phyloP scores from a whole-genome alignment of 2,329 filamentous ascomycete species.

The Thielaviopsis punctulata region DNA sequence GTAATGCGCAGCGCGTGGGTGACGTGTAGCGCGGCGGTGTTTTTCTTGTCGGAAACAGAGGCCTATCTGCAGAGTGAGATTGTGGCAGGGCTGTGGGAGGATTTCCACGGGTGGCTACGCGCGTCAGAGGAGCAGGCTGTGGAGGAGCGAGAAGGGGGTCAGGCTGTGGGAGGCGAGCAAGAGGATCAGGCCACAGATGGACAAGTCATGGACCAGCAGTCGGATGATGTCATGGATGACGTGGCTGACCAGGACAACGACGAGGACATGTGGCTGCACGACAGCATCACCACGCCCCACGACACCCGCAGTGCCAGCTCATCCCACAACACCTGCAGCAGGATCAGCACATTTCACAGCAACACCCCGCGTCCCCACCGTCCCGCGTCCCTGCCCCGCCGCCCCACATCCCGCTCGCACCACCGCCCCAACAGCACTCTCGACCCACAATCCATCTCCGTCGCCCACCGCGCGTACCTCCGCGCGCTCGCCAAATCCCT shows the following conservation, averaged over 20 bases:
- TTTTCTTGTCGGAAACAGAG: slow-evolving; percentile 76
- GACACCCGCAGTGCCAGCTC: too few species aligned
- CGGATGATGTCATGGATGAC: background rate
- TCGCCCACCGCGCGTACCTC: slow-evolving; percentile 65
- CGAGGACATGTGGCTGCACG: slow-evolving; percentile 18
- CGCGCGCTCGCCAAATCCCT: slow-evolving; percentile 47
- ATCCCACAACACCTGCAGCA: too few species aligned
- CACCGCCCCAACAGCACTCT: slow-evolving; percentile 23
- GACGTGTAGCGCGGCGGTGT: slow-evolving; percentile 69
- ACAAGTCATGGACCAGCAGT: slow-evolving; percentile 1
- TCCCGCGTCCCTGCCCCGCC: background rate
- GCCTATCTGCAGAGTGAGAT: slow-evolving; percentile 83
- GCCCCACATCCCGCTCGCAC: slow-evolving; percentile 13
- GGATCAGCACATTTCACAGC: too few species aligned
- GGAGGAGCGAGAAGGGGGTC: background rate
- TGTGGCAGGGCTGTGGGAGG: slow-evolving; percentile 62
- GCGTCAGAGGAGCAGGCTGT: slow-evolving; percentile 20
- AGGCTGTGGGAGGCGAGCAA: background rate
- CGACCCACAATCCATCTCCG: slow-evolving; percentile 71
- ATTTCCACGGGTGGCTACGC: slow-evolving; percentile 60
- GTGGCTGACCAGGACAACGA: slow-evolving; percentile 9
- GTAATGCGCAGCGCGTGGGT: slow-evolving; percentile 78
- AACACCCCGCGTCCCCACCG: background rate
- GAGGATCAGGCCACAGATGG: slow-evolving; percentile 14
- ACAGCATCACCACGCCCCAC: slow-evolving; percentile 12